A percentile compares a stretch with the other conserved stretches of the same genome.
Evolutionary conservation across 2,329 filamentous ascomycete species (phyloP).

Genomic region (Beauveria bassiana): DNA sequence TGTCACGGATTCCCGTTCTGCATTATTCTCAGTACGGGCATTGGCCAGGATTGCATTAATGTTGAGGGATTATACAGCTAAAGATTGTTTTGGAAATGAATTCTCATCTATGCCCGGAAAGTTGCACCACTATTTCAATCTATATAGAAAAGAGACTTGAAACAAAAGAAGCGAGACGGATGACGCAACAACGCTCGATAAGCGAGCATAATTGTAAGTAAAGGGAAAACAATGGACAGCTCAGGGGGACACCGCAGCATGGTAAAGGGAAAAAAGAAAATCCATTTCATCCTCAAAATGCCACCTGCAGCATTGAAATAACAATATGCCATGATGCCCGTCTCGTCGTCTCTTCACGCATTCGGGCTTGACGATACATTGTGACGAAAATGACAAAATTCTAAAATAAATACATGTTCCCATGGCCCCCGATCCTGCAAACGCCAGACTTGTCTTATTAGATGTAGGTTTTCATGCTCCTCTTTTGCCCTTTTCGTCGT

Average conservation of each 20-base stretch:
- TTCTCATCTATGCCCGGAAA: background rate
- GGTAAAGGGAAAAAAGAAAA: background rate
- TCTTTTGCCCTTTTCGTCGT: background rate
- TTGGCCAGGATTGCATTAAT: too few species aligned
- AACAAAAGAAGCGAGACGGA: background rate
- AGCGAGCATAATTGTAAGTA: background rate
- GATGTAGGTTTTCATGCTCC: background rate
- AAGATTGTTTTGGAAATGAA: background rate
- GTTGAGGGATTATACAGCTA: too few species aligned
- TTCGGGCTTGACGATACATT: conserved; percentile 1
- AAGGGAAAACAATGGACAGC: background rate
- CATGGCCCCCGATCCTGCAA: conserved; percentile 1
- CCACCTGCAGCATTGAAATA: background rate
- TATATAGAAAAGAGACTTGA: background rate
- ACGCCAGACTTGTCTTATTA: conserved; percentile 5
- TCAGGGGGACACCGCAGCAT: background rate
- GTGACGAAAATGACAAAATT: background rate
- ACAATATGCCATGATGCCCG: background rate
- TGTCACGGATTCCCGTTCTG: too few species aligned
- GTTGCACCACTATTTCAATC: background rate
- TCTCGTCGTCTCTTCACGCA: background rate
- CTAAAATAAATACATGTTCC: conserved; percentile 3
- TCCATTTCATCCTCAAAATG: conserved; percentile 1
- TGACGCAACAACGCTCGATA: background rate
- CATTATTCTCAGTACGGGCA: too few species aligned